Percentiles rank a stretch among this genome's conserved stretches.
These are phyloP conservation scores for Farysia itapuensis DNA, from an alignment of 1,284 basidiomycete genomes.

Conservation along the genomic window DNA sequence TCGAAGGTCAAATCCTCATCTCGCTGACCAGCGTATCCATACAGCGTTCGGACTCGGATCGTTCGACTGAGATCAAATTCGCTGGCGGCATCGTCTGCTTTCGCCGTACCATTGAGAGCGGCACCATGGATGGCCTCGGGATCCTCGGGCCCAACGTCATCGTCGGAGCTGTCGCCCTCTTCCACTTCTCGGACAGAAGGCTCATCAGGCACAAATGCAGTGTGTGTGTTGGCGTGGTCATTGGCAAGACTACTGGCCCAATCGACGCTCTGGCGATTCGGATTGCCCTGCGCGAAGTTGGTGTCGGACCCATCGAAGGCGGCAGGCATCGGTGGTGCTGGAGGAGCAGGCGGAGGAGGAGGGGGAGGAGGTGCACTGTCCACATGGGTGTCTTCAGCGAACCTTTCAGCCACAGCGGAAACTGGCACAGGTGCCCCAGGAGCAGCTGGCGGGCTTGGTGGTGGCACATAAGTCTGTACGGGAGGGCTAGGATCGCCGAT, in stretches of 20 bases:
- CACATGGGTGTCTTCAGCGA: slow-evolving; percentile 1
- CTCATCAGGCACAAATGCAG: slow-evolving; percentile 63
- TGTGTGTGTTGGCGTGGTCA: slow-evolving; percentile 64
- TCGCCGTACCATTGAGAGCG: slow-evolving; percentile 7
- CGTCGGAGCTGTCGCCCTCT: slow-evolving; percentile 62
- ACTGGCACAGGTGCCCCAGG: slow-evolving; percentile 33
- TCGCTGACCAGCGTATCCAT: slow-evolving; percentile 77
- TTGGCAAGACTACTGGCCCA: slow-evolving; percentile 89
- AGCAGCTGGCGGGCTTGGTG: slow-evolving; percentile 39
- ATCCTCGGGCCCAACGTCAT: slow-evolving; percentile 36
- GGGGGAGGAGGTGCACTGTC: slow-evolving; percentile 10
- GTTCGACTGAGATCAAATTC: slow-evolving; percentile 72
- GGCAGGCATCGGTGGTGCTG: slow-evolving; percentile 45
- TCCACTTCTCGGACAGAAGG: slow-evolving; percentile 68
- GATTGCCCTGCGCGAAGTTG: slow-evolving; percentile 58
- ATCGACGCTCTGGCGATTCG: slow-evolving; percentile 79
- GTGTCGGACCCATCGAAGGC: slow-evolving; percentile 42
- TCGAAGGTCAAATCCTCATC: slow-evolving; percentile 82
- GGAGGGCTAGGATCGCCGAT: slow-evolving; percentile 74
- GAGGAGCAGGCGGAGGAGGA: slow-evolving; percentile 61
- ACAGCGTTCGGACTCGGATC: slow-evolving; percentile 68
- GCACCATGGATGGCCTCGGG: slow-evolving; percentile 10
- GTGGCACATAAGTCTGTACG: slow-evolving; percentile 61
- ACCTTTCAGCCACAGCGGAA: slow-evolving; percentile 25
- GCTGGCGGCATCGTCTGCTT: slow-evolving; percentile 62